Conservation (phyloP, 164 flowering plant genomes). For the Akebia trifoliata region DNA sequence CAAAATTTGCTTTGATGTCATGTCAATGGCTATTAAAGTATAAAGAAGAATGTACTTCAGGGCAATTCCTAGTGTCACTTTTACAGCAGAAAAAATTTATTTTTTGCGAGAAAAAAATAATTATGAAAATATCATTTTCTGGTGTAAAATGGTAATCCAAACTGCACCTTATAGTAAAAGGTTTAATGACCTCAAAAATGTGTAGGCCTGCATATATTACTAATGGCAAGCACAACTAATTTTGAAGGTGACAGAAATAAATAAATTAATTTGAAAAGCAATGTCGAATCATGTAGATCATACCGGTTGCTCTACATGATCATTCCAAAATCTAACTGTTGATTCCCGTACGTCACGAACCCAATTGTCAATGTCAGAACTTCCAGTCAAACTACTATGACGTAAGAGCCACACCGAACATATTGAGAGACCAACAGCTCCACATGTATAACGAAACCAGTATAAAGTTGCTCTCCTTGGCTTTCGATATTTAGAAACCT, state of each 20-base stretch:
- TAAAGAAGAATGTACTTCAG: no score
- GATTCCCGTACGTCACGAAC: conserved; percentile 77
- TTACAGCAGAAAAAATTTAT: no score
- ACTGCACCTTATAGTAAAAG: no score
- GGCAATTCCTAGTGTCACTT: no score
- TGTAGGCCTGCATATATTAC: not conserved
- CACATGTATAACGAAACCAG: conserved; percentile 87
- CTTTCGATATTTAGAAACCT: conserved; percentile 68
- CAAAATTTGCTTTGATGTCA: no score
- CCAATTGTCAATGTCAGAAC: conserved; percentile 95
- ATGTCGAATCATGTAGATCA: conserved; percentile 9
- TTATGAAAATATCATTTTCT: no score
- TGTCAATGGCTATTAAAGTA: no score
- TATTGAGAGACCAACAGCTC: conserved; percentile 75
- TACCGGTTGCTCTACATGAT: conserved; percentile 97
- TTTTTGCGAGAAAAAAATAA: no score
- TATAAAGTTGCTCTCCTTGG: conserved; percentile 64
- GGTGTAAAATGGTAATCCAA: no score
- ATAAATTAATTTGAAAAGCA: not conserved
- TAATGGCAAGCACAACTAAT: not conserved
- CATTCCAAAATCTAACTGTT: conserved; percentile 65
- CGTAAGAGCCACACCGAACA: conserved; percentile 82
- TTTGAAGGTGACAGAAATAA: not conserved
- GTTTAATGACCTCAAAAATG: no score
- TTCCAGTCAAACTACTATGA: conserved; percentile 90